phyloP scores from a whole-genome alignment of 2,329 filamentous ascomycete genomes.

The Aspergillus sojae region DNA sequence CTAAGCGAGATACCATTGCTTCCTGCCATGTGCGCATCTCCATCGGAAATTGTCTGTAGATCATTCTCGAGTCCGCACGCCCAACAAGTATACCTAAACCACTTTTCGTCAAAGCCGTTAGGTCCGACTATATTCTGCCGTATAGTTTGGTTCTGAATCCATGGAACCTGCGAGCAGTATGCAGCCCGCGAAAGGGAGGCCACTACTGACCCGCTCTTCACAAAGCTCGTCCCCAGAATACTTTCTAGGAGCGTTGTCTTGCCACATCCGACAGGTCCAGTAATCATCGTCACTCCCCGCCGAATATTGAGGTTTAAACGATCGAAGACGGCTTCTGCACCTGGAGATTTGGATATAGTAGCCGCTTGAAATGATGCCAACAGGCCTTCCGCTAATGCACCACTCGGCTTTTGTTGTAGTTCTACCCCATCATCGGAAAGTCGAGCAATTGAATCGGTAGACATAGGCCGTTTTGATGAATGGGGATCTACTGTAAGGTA shows the following conservation, averaged over 20 bases:
- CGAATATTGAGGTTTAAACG: background rate
- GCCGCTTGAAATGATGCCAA: background rate
- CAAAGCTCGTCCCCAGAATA: background rate
- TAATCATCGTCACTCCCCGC: background rate
- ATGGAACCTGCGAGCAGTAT: constrained; percentile 27
- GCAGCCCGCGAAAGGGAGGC: constrained; percentile 11
- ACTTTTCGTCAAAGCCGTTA: background rate
- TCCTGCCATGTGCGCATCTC: constrained; percentile 42
- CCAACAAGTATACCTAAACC: background rate
- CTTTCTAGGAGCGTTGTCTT: background rate
- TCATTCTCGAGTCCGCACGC: background rate
- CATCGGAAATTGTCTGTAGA: constrained; percentile 21
- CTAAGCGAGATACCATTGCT: constrained; percentile 48
- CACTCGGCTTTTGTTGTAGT: background rate
- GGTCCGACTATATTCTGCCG: constrained; percentile 30
- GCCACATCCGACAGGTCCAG: background rate
- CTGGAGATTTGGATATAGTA: background rate
- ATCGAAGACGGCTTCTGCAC: background rate
- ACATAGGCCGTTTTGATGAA: background rate
- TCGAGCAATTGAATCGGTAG: background rate
- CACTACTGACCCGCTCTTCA: background rate
- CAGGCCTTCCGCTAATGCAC: background rate
- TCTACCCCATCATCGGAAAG: background rate
- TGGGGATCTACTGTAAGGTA: background rate
- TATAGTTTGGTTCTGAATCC: constrained; percentile 25